phyloP scores from a whole-genome alignment of 352 stramenopile genomes.

The Phytophthora pinifolia region DNA sequence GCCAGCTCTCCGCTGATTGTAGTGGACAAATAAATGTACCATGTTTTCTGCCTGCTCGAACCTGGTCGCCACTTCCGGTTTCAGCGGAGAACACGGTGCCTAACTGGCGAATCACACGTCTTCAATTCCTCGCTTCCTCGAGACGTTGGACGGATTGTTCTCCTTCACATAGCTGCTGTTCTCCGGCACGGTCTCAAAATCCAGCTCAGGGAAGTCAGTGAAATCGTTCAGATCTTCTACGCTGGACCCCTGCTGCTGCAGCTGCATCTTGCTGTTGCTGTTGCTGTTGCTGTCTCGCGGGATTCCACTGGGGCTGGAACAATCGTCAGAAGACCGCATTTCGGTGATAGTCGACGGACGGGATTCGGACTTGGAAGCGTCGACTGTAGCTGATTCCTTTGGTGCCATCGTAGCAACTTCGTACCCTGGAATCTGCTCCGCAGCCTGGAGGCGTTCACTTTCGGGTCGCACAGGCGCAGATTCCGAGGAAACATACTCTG shows the following conservation, averaged over 20 bases:
- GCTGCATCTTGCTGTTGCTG: constrained; percentile 25
- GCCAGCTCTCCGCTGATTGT: constrained; percentile 1
- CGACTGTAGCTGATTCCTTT: constrained; percentile 8
- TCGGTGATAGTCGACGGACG: constrained; percentile 21
- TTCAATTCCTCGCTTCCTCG: constrained; percentile 66
- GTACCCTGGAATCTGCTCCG: not conserved
- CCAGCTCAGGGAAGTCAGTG: constrained; percentile 68
- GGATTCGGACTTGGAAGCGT: constrained; percentile 14
- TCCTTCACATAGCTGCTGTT: constrained; percentile 65
- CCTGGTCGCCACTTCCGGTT: constrained; percentile 1
- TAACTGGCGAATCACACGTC: constrained; percentile 44
- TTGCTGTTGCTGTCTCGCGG: constrained; percentile 12
- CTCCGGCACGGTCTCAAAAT: constrained; percentile 69
- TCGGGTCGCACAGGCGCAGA: constrained; percentile 3
- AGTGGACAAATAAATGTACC: constrained; percentile 29
- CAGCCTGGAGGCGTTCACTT: constrained; percentile 2
- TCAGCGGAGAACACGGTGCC: constrained; percentile 8
- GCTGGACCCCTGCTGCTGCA: constrained; percentile 21
- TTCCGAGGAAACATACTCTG: constrained; percentile 2
- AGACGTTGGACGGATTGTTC: constrained; percentile 47
- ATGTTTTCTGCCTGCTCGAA: constrained; percentile 6
- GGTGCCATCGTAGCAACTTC: constrained; percentile 8
- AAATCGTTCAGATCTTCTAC: constrained; percentile 78
- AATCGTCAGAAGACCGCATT: constrained; percentile 7
- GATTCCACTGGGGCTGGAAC: constrained; percentile 8